Percentiles rank a stretch among this genome's conserved stretches.
phyloP scores from a whole-genome alignment of 495 filamentous ascomycete species.

The Aspergillus nanangensis region DNA sequence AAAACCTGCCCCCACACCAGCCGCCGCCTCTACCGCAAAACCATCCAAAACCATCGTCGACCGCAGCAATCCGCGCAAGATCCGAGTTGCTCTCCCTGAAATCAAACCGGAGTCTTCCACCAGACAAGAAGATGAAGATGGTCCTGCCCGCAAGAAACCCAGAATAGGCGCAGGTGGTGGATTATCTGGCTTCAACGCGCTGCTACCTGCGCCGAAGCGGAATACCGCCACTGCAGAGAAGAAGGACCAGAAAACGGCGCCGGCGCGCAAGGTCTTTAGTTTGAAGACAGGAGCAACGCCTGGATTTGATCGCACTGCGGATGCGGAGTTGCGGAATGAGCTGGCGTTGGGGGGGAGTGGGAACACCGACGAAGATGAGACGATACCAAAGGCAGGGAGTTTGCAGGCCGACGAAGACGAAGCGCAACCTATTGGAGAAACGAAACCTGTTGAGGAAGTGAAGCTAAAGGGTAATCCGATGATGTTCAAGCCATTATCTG shows the following conservation, averaged over 20 bases:
- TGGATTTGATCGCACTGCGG: conserved; percentile 64
- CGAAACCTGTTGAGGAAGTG: conserved; percentile 46
- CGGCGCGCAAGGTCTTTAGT: conserved; percentile 46
- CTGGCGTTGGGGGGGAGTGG: conserved; percentile 12
- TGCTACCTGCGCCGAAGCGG: conserved; percentile 83
- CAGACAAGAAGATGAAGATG: conserved; percentile 42
- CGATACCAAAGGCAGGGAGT: conserved; percentile 17
- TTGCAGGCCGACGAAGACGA: conserved; percentile 4
- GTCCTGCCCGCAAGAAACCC: conserved; percentile 68
- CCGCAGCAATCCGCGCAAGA: conserved; percentile 73
- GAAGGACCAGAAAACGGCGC: conserved; percentile 27
- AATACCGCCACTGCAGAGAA: conserved; percentile 26
- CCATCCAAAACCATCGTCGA: conserved; percentile 53
- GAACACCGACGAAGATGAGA: conserved; percentile 15
- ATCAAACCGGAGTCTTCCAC: conserved; percentile 38
- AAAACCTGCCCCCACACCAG: conserved; percentile 23
- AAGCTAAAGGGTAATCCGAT: conserved; percentile 71
- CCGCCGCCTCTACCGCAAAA: conserved; percentile 42
- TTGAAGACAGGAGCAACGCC: conserved; percentile 77
- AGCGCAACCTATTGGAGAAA: conserved; percentile 7
- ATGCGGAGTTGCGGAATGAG: conserved; percentile 36
- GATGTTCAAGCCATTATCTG: conserved; percentile 86
- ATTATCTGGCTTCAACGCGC: conserved; percentile 75
- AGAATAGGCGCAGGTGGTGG: conserved; percentile 50
- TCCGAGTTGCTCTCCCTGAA: conserved; percentile 67